Percentiles rank a stretch among this genome's conserved stretches.
Conservation (phyloP, 441 rosid species). For the Euphorbia corollata region DNA sequence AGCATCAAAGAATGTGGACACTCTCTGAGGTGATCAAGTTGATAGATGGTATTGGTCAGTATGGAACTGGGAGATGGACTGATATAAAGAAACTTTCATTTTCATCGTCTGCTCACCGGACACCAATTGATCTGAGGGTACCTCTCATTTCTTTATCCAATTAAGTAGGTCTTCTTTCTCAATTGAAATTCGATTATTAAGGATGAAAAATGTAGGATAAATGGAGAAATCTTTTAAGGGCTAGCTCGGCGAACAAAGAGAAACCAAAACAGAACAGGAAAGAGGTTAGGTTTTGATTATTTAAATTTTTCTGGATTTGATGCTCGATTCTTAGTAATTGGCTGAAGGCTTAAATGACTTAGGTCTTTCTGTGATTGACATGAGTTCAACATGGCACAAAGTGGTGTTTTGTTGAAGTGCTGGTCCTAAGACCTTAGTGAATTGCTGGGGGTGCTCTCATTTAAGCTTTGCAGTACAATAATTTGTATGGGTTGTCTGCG, state of each 20-base stretch:
- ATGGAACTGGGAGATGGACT: conserved; percentile 91
- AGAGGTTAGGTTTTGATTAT: conserved; percentile 44
- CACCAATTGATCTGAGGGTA: conserved; percentile 94
- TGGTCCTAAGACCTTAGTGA: too few relatives aligned
- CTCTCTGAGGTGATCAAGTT: conserved; percentile 63
- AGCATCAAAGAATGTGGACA: conserved; percentile 86
- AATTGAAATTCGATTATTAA: conserved; percentile 14
- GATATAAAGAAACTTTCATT: conserved; percentile 71
- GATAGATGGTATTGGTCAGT: conserved; percentile 76
- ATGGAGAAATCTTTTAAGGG: conserved; percentile 91
- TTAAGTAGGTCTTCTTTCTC: conserved; percentile 15
- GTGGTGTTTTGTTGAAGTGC: too few relatives aligned
- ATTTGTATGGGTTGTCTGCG: too few relatives aligned
- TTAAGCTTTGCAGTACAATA: too few relatives aligned
- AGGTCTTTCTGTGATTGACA: not conserved
- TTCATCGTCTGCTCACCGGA: conserved; percentile 60
- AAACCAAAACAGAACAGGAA: conserved; percentile 28
- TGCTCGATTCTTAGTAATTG: not conserved
- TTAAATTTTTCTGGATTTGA: not conserved
- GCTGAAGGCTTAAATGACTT: not conserved
- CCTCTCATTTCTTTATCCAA: conserved; percentile 14
- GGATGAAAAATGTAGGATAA: conserved; percentile 57
- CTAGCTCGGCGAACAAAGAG: conserved; percentile 36
- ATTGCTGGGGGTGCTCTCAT: too few relatives aligned
- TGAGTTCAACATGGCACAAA: not conserved